Base-by-base conservation (phyloP, 495 filamentous ascomycete species). In the Podospora pseudoanserina region DNA sequence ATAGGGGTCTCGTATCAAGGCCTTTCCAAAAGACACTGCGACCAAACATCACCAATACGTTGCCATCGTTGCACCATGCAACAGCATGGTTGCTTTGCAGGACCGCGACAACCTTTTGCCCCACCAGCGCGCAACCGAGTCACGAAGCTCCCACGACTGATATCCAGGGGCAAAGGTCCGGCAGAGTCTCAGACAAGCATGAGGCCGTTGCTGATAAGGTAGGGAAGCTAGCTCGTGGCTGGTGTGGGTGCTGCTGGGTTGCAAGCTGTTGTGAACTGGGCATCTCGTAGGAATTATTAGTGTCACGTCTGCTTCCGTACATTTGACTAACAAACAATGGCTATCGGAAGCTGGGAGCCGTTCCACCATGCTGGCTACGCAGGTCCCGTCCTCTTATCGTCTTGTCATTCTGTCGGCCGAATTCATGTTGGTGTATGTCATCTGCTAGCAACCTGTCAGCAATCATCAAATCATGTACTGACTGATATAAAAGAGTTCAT, bases 21-120 rank as follows among this genome's bases (percentile, higher is more conserved):
- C 39, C 39, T 11, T 11, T 16, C 39, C 9, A 49, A 11, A 13
- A 49, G 39, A 49, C 13, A 49, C 39, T 49, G 39, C 39, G 13
- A 49, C 39, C 39, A 13, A 49, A 49, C 7, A 49, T 49, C 7
- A 49, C 0, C 39, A 49, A 49, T 49, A 49, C 18, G 39, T 13
- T 49, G 39, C 39, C 39, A 49, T 49, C 39, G 39, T 49, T 49
- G 39, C 39, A 49, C 39, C 39, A 49, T 58, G 55, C 23, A 26
- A 58, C 55, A 58, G 55, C 13, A 58, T 26, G n/a, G 55, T 58
- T 26, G 55, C 55, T 58, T 58, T 58, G 55, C 55, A 58, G 55
- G n/a, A 58, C 23, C 9, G 20, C n/a, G 55, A 58, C 19, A 5
- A 20, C n/a, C 20, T 58, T 19, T 26, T 58, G 55, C 55, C 55